phyloP scores from a whole-genome alignment of 2,329 filamentous ascomycete genomes.

The Cercospora brassicicola region DNA sequence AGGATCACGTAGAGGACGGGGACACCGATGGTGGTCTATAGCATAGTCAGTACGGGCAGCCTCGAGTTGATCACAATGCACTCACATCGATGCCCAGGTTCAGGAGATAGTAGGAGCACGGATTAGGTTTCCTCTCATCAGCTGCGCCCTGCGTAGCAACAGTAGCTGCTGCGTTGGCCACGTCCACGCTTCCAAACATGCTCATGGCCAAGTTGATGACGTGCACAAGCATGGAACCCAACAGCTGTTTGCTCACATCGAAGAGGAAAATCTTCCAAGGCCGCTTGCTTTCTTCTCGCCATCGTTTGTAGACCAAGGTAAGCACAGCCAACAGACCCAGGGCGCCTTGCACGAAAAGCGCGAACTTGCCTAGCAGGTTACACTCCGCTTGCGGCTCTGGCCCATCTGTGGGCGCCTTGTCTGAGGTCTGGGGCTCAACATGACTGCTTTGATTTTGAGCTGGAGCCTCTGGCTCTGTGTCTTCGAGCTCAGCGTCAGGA shows the following conservation, averaged over 20 bases:
- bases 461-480: neutral
- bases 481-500: neutral
- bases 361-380: slow-evolving; percentile 83
- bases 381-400: slow-evolving; percentile 66
- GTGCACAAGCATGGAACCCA: slow-evolving; percentile 88
- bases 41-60: slow-evolving; percentile 1
- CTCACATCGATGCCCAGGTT: slow-evolving; percentile 94
- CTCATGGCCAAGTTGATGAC: slow-evolving; percentile 94
- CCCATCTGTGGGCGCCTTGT: slow-evolving; percentile 22
- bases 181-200: slow-evolving; percentile 85
- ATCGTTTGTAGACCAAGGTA: slow-evolving; percentile 89
- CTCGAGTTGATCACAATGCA: slow-evolving; percentile 30
- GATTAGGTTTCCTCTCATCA: slow-evolving; percentile 72
- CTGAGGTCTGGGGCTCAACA: slow-evolving; percentile 8
- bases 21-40: slow-evolving; percentile 88
- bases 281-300: slow-evolving; percentile 85
- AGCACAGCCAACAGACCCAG: slow-evolving; percentile 80
- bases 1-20: slow-evolving; percentile 90
- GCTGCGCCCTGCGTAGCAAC: slow-evolving; percentile 30
- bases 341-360: slow-evolving; percentile 82
- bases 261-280: slow-evolving; percentile 97
- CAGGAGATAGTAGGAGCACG: slow-evolving; percentile 92
- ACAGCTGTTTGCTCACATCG: slow-evolving; percentile 94
- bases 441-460: neutral
- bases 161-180: slow-evolving; percentile 56